Evolutionary conservation across 192 early-diverging fungal genomes (phyloP).

Genomic region (Umbelopsis ramanniana): DNA sequence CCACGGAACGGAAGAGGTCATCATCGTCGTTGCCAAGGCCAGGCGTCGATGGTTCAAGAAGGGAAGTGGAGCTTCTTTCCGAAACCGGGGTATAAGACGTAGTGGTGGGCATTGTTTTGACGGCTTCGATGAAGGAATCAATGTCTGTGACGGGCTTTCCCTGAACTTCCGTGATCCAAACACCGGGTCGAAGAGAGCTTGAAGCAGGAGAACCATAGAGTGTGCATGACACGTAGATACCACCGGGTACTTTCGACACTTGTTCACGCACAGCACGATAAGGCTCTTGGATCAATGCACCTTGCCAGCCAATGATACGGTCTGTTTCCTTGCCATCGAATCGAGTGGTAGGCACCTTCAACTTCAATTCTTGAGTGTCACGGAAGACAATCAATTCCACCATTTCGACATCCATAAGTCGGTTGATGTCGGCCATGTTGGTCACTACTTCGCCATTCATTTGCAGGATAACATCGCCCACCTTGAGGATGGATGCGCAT

Average conservation of each 20-base stretch:
- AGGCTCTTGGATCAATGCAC: slow-evolving; percentile 75
- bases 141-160: slow-evolving; percentile 54
- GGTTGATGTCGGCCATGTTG: slow-evolving; percentile 60
- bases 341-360: slow-evolving; percentile 69
- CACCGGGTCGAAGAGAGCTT: slow-evolving; percentile 54
- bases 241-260: slow-evolving; percentile 57
- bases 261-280: slow-evolving; percentile 59
- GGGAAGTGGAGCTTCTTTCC: slow-evolving; percentile 1
- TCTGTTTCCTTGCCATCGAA: slow-evolving; percentile 57
- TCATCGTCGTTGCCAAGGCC: neutral
- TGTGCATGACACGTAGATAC: slow-evolving; percentile 55
- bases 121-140: slow-evolving; percentile 62
- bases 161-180: slow-evolving; percentile 72
- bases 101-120: slow-evolving; percentile 47
- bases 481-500: slow-evolving; percentile 59
- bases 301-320: slow-evolving; percentile 83
- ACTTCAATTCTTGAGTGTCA: slow-evolving; percentile 64
- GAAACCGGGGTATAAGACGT: slow-evolving; percentile 40
- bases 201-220: slow-evolving; percentile 67
- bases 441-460: slow-evolving; percentile 66
- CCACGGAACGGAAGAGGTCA: slow-evolving; percentile 5
- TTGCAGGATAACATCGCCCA: slow-evolving; percentile 68
- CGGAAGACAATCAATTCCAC: slow-evolving; percentile 71
- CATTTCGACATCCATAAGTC: slow-evolving; percentile 45
- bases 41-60: neutral